A percentile compares a stretch with the other conserved stretches of the same genome.
These are phyloP conservation scores for Colletotrichum lindemuthianum DNA, from an alignment of 2,329 filamentous ascomycete genomes.

Conservation along the genomic window DNA sequence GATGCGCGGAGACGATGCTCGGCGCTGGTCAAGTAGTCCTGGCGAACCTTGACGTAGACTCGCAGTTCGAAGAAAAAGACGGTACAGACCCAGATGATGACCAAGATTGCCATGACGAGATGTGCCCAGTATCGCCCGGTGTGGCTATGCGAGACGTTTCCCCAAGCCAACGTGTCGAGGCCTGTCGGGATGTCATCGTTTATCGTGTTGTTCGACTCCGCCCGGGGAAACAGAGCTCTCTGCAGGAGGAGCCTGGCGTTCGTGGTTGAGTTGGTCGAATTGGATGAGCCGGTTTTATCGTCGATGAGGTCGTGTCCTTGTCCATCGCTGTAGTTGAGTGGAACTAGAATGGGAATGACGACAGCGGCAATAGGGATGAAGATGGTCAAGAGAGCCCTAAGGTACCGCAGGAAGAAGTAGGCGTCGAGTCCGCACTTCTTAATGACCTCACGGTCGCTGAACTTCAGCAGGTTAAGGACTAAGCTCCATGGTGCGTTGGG, in stretches of 20 bases:
- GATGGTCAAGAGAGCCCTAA: constrained; percentile 81
- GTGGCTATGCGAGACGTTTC: constrained; percentile 77
- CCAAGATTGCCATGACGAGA: constrained; percentile 78
- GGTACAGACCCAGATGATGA: constrained; percentile 85
- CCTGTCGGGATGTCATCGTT: constrained; percentile 57
- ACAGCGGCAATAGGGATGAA: constrained; percentile 84
- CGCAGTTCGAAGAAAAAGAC: constrained; percentile 88
- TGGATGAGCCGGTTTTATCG: constrained; percentile 31
- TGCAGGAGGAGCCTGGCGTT: constrained; percentile 23
- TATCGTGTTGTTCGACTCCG: constrained; percentile 41
- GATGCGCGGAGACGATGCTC: constrained; percentile 94
- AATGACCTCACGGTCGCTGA: constrained; percentile 84
- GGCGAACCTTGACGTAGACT: constrained; percentile 90
- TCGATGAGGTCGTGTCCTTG: constrained; percentile 64
- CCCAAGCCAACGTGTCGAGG: constrained; percentile 86
- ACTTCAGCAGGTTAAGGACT: constrained; percentile 69
- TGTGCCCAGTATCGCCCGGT: constrained; percentile 84
- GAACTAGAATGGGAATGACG: constrained; percentile 85
- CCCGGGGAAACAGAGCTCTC: constrained; percentile 42
- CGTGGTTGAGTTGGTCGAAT: constrained; percentile 6
- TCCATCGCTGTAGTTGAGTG: constrained; percentile 82
- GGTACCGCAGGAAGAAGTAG: constrained; percentile 96
- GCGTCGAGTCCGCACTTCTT: constrained; percentile 95
- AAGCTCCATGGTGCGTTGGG: constrained; percentile 65
- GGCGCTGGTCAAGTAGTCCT: constrained; percentile 93